Evolutionary conservation across 164 flowering plant genomes (phyloP), one percentile per base, ranked within the genome.

Genomic region (Cinnamomum micranthum): DNA sequence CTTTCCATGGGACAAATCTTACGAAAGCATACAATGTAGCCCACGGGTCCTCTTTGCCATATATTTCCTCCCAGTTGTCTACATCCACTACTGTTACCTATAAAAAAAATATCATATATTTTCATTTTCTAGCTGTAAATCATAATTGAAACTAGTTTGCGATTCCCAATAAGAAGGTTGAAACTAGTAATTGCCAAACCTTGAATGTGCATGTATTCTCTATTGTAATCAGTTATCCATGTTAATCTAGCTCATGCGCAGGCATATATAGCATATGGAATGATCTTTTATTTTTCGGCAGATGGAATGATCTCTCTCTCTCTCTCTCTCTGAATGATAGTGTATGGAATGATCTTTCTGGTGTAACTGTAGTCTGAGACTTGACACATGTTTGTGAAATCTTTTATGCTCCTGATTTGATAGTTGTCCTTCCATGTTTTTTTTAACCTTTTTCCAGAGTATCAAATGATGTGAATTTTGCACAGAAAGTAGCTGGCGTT

Each of bases 401-500:
- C 7, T 28, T 20, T 31, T 25, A 31, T 66, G 31, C 20, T 19
- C n/a, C 17, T 67, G 35, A 62, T 24, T 55, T n/a, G 50, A 47
- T 51, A 70, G 74, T 14, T 9, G 50, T 65, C 55, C 28, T 59
- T 10, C 71, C 62, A 69, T 22, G 76, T 20, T 80, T 50, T 41
- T 81, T 51, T 41, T 62, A 11, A 9, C 11, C 65, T 33, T 31
- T 75, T 23, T 80, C 70, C 92, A 95, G 95, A 81, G 68, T 90
- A 68, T 75, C 82, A 62, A 77, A 71, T 70, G 97, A 95, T 86
- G 71, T 80, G 62, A 75, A 75, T 13, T 91, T 87, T 84, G 85
- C 88, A 23, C 70, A 67, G 68, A 87, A 89, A 60, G 82, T 93
- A 74, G 92, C 85, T 82, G 99, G 98, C 79, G 91, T 92, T 69